Percentiles rank a stretch among this genome's conserved stretches.
These are phyloP conservation scores for Casaregolazyma suthepensis DNA, from an alignment of 1,139 yeast species.

Conservation along the genomic window DNA sequence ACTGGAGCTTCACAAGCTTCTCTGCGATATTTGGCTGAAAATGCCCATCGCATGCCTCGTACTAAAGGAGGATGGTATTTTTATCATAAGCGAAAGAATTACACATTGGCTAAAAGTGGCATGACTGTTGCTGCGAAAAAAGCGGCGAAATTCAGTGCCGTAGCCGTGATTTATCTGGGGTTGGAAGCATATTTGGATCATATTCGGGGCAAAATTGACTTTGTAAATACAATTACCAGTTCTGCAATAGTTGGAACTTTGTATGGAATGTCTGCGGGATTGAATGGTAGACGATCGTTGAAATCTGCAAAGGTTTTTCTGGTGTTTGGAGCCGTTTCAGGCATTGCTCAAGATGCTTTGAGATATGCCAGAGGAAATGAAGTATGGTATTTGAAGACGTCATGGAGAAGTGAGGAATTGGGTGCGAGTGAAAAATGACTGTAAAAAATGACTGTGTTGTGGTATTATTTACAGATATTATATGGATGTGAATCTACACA, in stretches of 20 bases:
- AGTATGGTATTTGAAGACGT: conserved; percentile 49
- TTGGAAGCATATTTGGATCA: conserved; percentile 58
- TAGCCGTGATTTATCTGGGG: conserved; percentile 50
- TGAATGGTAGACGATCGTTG: conserved; percentile 45
- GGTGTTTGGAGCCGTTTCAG: conserved; percentile 52
- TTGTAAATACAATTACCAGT: conserved; percentile 54
- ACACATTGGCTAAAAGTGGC: conserved; percentile 59
- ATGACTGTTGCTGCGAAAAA: conserved; percentile 41
- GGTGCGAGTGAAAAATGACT: not conserved
- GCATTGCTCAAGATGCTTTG: conserved; percentile 59
- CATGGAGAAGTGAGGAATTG: not conserved
- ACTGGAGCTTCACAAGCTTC: conserved; percentile 55
- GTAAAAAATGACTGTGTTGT: not conserved
- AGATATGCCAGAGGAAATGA: conserved; percentile 53
- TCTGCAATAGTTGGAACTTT: conserved; percentile 47
- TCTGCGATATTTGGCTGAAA: conserved; percentile 64
- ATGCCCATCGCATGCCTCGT: conserved; percentile 73
- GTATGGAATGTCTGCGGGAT: conserved; percentile 40
- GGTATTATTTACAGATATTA: not conserved
- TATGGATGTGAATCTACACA: not conserved
- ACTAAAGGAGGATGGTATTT: conserved; percentile 86
- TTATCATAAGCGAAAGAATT: conserved; percentile 79
- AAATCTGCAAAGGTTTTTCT: conserved; percentile 50
- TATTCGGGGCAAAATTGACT: conserved; percentile 51
- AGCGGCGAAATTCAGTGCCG: conserved; percentile 42